A percentile compares a stretch with the other conserved stretches of the same genome.
Evolutionary conservation across 805 yeast genomes (phyloP).

Genomic region (Candida khao-thaluensis): DNA sequence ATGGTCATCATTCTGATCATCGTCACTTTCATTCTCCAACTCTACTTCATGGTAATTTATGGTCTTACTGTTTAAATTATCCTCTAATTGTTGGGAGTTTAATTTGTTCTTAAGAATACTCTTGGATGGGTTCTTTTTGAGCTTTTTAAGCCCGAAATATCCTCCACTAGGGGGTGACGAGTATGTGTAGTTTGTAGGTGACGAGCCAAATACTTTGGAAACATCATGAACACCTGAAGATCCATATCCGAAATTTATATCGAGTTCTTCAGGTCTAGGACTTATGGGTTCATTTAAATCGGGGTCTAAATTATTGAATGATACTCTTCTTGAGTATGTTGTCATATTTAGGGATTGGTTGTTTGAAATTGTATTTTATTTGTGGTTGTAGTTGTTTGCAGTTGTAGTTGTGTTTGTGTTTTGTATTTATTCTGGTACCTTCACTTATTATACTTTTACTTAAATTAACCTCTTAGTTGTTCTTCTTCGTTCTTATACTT

Average conservation of each 20-base stretch:
- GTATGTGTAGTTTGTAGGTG: not conserved
- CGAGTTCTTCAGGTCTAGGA: slow-evolving; percentile 1
- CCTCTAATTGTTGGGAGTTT: slow-evolving; percentile 24
- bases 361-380: too few relatives aligned
- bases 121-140: slow-evolving; percentile 8
- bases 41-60: slow-evolving; percentile 21
- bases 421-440: too few relatives aligned
- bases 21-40: slow-evolving; percentile 6
- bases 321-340: slow-evolving; percentile 35
- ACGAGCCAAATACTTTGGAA: slow-evolving; percentile 3
- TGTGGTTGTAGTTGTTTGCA: too few relatives aligned
- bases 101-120: slow-evolving; percentile 39
- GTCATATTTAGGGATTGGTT: slow-evolving; percentile 4
- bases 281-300: slow-evolving; percentile 13
- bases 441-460: too few relatives aligned
- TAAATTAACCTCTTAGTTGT: too few relatives aligned
- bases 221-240: slow-evolving; percentile 11
- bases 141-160: not conserved
- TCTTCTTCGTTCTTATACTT: too few relatives aligned
- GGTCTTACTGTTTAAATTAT: slow-evolving; percentile 16
- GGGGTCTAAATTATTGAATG: slow-evolving; percentile 43
- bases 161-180: not conserved
- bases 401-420: too few relatives aligned
- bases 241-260: slow-evolving; percentile 16
- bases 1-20: slow-evolving; percentile 6